These are phyloP conservation scores for Multifurca ochricompacta DNA, from an alignment of 768 basidiomycete species.

Conservation along the genomic window DNA sequence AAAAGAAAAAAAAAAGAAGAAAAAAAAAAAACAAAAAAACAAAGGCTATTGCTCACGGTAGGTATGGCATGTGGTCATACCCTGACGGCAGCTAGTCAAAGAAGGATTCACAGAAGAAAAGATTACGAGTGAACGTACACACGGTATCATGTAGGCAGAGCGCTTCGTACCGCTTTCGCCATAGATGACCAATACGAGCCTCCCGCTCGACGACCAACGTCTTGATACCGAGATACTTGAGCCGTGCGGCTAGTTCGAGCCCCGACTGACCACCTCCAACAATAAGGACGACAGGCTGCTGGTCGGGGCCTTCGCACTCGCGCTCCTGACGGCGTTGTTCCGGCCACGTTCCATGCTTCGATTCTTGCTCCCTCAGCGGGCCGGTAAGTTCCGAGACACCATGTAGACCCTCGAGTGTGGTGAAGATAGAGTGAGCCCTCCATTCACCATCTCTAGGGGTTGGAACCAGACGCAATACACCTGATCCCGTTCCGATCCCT, in stretches of 20 bases:
- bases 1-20: neutral
- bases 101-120: conserved; percentile 11
- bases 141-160: conserved; percentile 61
- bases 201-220: conserved; percentile 58
- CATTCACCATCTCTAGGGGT: conserved; percentile 34
- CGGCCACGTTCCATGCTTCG: conserved; percentile 37
- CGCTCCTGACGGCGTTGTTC: conserved; percentile 31
- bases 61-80: conserved; percentile 48
- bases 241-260: conserved; percentile 48
- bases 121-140: conserved; percentile 36
- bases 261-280: conserved; percentile 49
- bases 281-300: conserved; percentile 45
- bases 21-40: neutral
- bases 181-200: conserved; percentile 50
- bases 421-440: conserved; percentile 43
- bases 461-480: conserved; percentile 42
- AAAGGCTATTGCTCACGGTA: conserved; percentile 20
- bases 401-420: conserved; percentile 43
- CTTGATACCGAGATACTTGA: conserved; percentile 43
- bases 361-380: conserved; percentile 27
- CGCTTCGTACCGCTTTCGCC: conserved; percentile 60
- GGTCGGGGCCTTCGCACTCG: conserved; percentile 32
- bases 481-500: conserved; percentile 32
- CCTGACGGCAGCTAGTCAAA: conserved; percentile 27
- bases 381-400: conserved; percentile 38